These are phyloP conservation scores for Oropetium thomaeum DNA, from an alignment of 176 grass and related monocot genomes.

Conservation along the genomic window DNA sequence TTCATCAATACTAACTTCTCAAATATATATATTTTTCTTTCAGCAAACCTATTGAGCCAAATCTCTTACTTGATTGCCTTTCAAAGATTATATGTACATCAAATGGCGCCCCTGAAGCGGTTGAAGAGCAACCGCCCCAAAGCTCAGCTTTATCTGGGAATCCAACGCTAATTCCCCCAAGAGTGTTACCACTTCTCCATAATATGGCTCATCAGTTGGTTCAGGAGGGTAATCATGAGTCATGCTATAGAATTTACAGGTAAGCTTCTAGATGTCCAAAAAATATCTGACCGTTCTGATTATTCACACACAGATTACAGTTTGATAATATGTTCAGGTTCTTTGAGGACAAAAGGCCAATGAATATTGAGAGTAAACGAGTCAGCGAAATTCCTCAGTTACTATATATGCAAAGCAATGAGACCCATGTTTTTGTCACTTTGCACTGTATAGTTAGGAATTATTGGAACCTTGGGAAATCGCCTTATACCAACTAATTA, in stretches of 20 bases:
- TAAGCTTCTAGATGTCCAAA: not conserved
- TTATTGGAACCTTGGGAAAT: slow-evolving; percentile 5
- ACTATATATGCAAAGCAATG: slow-evolving; percentile 20
- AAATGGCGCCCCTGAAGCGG: slow-evolving; percentile 22
- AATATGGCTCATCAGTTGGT: slow-evolving; percentile 88
- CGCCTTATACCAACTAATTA: slow-evolving; percentile 8
- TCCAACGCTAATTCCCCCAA: slow-evolving; percentile 76
- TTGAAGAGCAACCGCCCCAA: slow-evolving; percentile 55
- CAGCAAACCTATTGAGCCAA: slow-evolving; percentile 92
- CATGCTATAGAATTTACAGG: slow-evolving; percentile 43
- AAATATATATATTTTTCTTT: slow-evolving; percentile 14
- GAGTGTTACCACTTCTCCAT: slow-evolving; percentile 66
- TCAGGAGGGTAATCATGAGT: slow-evolving; percentile 67
- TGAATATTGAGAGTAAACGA: slow-evolving; percentile 21
- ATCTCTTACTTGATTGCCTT: slow-evolving; percentile 72
- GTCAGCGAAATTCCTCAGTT: slow-evolving; percentile 24
- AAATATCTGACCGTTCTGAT: slow-evolving; percentile 12
- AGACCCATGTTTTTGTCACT: slow-evolving; percentile 26
- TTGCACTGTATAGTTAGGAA: slow-evolving; percentile 16
- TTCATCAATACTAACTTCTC: not conserved
- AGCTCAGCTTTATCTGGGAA: slow-evolving; percentile 58
- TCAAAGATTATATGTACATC: slow-evolving; percentile 56
- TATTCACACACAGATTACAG: slow-evolving; percentile 20
- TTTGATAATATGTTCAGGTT: slow-evolving; percentile 27
- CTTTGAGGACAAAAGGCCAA: slow-evolving; percentile 26